Percentiles rank a stretch among this genome's conserved stretches.
These are phyloP conservation scores for Beauveria sp. DNA, from an alignment of 2,329 filamentous ascomycete genomes.

Conservation along the genomic window DNA sequence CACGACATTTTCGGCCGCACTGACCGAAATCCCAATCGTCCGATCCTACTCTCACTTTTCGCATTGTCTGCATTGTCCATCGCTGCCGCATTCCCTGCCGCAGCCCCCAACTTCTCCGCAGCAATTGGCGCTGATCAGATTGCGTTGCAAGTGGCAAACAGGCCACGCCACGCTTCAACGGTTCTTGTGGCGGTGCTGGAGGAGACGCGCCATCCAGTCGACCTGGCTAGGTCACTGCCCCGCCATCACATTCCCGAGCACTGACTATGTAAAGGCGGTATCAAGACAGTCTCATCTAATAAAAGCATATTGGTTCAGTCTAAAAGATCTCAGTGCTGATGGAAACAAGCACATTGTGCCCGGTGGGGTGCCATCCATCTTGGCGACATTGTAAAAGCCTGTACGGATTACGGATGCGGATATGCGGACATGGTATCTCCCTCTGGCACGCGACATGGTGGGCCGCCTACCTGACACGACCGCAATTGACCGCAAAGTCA, in stretches of 20 bases:
- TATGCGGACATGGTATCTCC: too few species aligned
- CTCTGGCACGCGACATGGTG: too few species aligned
- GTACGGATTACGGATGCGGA: too few species aligned
- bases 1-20: not conserved
- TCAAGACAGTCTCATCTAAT: not conserved
- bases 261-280: not conserved
- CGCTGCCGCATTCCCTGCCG: too few species aligned
- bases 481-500: too few species aligned
- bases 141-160: not conserved
- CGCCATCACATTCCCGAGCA: not conserved
- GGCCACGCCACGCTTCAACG: not conserved
- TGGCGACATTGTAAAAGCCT: too few species aligned
- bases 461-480: too few species aligned
- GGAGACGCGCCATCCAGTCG: not conserved
- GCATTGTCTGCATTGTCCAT: not conserved
- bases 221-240: not conserved
- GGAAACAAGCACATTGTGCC: not conserved
- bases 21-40: not conserved
- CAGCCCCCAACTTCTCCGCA: not conserved
- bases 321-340: not conserved
- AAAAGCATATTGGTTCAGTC: too few species aligned
- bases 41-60: not conserved
- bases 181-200: slow-evolving; percentile 1
- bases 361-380: not conserved
- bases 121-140: not conserved